Base-by-base conservation (phyloP, 2,329 filamentous ascomycete genomes). In the Thelonectria olida region DNA sequence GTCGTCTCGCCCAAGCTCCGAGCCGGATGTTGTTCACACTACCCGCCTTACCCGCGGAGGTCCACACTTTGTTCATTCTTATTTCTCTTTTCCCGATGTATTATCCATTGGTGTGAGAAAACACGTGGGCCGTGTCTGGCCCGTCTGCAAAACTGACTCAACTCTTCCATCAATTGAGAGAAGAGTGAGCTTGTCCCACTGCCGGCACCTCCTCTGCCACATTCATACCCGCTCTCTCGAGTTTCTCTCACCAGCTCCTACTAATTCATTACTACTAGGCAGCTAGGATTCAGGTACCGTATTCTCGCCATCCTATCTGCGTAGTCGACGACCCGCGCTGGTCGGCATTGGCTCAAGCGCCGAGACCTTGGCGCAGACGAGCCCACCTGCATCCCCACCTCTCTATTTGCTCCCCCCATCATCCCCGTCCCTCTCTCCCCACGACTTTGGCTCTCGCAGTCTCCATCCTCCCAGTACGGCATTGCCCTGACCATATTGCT, bases 341-440 rank as follows among this genome's bases (percentile, higher is more conserved):
- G 31, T 41, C 45, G 25, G 45, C 27, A 48, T 34, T 34, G n/a
- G 45, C 15, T 41, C 23, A 49, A 25, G 23, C 53, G 38, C 53
- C 45, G 31, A 49, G 53, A 55, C 42, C 53, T 55, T 55, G 44
- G 53, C 42, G 45, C 53, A 25, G 17, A 20, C n/a, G 41, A 28
- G 28, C 22, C 42, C 53, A 36, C 44, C 5, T 15, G 8, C 27
- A 27, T 45, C 41, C 13, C 41, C 41, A 45, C 22, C 41, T 23
- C 41, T 45, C 41, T 45, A 31, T 34, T 47, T 28, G 27, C 41
- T 22, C 31, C 52, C 41, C 42, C 53, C 53, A 12, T 49, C 39
- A 27, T 17, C 25, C 51, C 39, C 51, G 51, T 54, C 28, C 38
- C 25, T n/a, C 31, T n/a, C 53, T 39, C 45, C 23, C 31, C 25